phyloP scores from a whole-genome alignment of 2,329 filamentous ascomycete species.

The Ramularia endophylla region DNA sequence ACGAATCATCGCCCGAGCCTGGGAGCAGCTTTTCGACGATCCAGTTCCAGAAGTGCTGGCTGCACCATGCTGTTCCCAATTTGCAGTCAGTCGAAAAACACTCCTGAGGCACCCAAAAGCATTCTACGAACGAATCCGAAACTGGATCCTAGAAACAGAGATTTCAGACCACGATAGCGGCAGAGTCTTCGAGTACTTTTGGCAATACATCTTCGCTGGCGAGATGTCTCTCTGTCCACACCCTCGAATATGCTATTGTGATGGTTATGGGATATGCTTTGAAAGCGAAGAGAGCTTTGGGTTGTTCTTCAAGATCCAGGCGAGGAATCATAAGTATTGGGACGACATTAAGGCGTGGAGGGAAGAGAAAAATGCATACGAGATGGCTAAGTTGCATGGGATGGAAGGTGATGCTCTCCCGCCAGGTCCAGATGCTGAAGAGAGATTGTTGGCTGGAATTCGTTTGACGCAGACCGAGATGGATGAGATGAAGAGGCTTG shows the following conservation, averaged over 20 bases:
- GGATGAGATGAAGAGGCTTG: too few species aligned
- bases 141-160: constrained; percentile 54
- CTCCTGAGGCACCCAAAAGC: constrained; percentile 48
- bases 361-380: too few species aligned
- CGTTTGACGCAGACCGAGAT: too few species aligned
- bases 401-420: too few species aligned
- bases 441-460: too few species aligned
- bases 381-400: too few species aligned
- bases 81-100: constrained; percentile 53
- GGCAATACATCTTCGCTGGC: constrained; percentile 55
- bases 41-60: constrained; percentile 47
- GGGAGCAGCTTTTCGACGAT: constrained; percentile 42
- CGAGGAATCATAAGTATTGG: too few species aligned
- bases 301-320: too few species aligned
- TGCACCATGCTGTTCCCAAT: constrained; percentile 60
- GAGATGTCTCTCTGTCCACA: constrained; percentile 43
- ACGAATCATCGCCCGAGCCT: constrained; percentile 37
- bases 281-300: too few species aligned
- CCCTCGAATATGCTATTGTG: constrained; percentile 56
- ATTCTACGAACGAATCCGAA: constrained; percentile 51
- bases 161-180: constrained; percentile 52
- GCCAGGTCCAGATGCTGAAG: too few species aligned
- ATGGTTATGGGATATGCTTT: constrained; percentile 59
- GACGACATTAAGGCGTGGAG: too few species aligned
- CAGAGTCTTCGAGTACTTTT: constrained; percentile 58